phyloP scores from a whole-genome alignment of 768 basidiomycete genomes.

The Rhizopogon vesiculosus region DNA sequence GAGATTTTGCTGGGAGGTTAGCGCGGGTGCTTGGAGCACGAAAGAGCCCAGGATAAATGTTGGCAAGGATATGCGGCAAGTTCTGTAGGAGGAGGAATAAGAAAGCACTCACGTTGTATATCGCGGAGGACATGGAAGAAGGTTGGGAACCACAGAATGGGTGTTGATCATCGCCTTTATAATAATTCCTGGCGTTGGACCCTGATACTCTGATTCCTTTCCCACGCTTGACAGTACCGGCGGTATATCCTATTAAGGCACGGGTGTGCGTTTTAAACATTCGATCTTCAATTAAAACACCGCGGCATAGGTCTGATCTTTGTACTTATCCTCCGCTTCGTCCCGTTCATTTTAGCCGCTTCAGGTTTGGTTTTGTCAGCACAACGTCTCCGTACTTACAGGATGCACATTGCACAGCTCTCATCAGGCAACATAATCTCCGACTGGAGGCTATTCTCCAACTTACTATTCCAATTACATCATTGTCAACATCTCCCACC shows the following conservation, averaged over 20 bases:
- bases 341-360: background rate
- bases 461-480: background rate
- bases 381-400: background rate
- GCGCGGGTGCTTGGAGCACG: constrained; percentile 5
- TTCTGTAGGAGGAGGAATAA: background rate
- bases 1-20: constrained; percentile 22
- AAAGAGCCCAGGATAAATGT: background rate
- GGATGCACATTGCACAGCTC: background rate
- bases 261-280: constrained; percentile 18
- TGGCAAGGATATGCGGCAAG: background rate
- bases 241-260: constrained; percentile 29
- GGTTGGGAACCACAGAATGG: constrained; percentile 33
- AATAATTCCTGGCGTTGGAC: constrained; percentile 29
- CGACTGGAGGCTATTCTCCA: background rate
- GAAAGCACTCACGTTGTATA: constrained; percentile 30
- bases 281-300: constrained; percentile 14
- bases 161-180: constrained; percentile 37
- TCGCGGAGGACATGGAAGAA: constrained; percentile 33
- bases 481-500: background rate
- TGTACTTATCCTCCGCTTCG: background rate
- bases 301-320: constrained; percentile 11
- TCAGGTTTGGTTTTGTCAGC: background rate
- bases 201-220: constrained; percentile 29
- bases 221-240: constrained; percentile 31
- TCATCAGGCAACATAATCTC: background rate